Evolutionary conservation across 805 yeast species (phyloP).

Genomic region (Pichia manshurica): DNA sequence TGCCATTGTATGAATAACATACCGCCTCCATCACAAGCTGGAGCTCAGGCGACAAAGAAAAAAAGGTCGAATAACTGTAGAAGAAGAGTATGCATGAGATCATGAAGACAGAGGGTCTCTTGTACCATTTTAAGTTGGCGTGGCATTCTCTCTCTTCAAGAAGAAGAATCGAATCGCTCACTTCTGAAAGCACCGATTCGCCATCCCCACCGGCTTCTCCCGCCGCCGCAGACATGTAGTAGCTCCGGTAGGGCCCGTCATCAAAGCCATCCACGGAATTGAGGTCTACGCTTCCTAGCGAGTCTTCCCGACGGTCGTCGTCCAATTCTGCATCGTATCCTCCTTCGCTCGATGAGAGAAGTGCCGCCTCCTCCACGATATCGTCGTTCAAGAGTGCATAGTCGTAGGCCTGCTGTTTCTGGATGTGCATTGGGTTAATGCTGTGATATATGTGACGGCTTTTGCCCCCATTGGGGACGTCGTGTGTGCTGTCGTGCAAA

Average conservation of each 20-base stretch:
- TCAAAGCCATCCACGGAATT: slow-evolving; percentile 21
- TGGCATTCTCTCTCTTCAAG: slow-evolving; percentile 13
- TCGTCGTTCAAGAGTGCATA: slow-evolving; percentile 21
- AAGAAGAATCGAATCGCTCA: slow-evolving; percentile 12
- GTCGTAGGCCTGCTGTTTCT: slow-evolving; percentile 6
- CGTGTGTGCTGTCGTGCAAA: background rate
- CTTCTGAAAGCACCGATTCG: slow-evolving; percentile 7
- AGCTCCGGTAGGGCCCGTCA: slow-evolving; percentile 24
- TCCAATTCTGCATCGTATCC: slow-evolving; percentile 24
- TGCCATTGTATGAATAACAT: slow-evolving; percentile 29
- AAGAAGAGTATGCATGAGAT: slow-evolving; percentile 39
- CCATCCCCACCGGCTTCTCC: slow-evolving; percentile 3
- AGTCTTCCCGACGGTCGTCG: background rate
- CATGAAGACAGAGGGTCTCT: slow-evolving; percentile 51
- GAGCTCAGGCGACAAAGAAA: slow-evolving; percentile 35
- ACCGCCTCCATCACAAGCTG: slow-evolving; percentile 34
- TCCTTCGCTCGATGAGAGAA: slow-evolving; percentile 20
- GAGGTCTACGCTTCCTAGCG: background rate
- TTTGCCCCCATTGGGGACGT: too few species aligned
- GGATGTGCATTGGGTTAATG: background rate
- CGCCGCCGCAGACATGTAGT: background rate
- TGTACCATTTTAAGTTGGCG: slow-evolving; percentile 40
- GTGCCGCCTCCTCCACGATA: slow-evolving; percentile 37
- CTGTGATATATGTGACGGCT: background rate
- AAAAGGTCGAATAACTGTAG: slow-evolving; percentile 37